Percentiles rank a stretch among this genome's conserved stretches.
phyloP scores from a whole-genome alignment of 768 basidiomycete genomes.

The Boletus sp. region DNA sequence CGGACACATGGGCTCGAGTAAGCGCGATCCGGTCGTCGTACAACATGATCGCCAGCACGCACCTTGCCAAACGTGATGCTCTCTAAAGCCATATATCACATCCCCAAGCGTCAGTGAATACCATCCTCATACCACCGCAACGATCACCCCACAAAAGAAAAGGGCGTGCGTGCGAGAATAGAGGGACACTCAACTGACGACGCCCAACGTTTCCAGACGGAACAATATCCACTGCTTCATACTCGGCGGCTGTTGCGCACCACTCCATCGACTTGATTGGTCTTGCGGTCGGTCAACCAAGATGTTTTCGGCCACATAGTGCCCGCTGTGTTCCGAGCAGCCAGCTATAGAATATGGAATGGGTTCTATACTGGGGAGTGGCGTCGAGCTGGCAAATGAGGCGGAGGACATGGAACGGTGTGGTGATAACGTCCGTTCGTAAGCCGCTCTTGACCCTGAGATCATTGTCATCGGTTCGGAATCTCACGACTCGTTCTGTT shows the following conservation, averaged over 20 bases:
- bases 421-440: not conserved
- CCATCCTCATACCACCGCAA: not conserved
- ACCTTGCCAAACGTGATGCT: conserved; percentile 83
- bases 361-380: conserved; percentile 14
- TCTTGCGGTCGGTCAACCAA: conserved; percentile 60
- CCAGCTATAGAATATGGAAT: conserved; percentile 53
- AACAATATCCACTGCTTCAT: conserved; percentile 70
- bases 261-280: conserved; percentile 73
- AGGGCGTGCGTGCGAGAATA: not conserved
- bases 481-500: not conserved
- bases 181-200: conserved; percentile 58
- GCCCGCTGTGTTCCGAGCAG: conserved; percentile 69
- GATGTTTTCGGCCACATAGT: conserved; percentile 68
- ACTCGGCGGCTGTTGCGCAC: conserved; percentile 52
- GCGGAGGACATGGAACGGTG: conserved; percentile 8
- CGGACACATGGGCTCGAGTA: not conserved
- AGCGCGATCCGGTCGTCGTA: not conserved
- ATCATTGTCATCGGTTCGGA: not conserved
- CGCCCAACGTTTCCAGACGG: conserved; percentile 52
- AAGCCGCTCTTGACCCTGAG: not conserved
- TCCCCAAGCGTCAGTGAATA: conserved; percentile 7
- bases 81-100: conserved; percentile 37
- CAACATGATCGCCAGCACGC: conserved; percentile 12
- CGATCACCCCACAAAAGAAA: not conserved
- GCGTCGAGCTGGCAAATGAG: not conserved